A percentile compares a stretch with the other conserved stretches of the same genome.
Evolutionary conservation across 1,284 basidiomycete species (phyloP).

Genomic region (Ustilago lituana): DNA sequence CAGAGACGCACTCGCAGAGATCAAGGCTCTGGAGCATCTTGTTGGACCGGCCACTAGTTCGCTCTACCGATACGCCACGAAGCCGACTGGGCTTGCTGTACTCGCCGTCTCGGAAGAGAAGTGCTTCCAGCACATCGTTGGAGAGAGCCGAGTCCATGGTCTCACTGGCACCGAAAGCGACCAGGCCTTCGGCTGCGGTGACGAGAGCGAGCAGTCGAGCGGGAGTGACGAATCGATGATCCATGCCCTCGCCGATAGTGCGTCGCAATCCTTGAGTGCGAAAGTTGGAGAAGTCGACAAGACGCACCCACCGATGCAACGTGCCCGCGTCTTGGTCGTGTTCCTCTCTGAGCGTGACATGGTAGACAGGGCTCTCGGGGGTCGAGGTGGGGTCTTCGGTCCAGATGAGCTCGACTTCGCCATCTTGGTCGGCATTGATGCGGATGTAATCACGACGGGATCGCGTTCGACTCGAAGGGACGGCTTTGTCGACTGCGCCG

Average conservation of each 20-base stretch:
- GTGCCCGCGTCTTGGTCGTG: conserved; percentile 31
- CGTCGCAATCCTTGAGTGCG: conserved; percentile 92
- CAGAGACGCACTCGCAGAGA: conserved; percentile 91
- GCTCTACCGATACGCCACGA: conserved; percentile 62
- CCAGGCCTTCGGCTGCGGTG: conserved; percentile 58
- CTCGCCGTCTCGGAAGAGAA: conserved; percentile 64
- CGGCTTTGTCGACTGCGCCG: conserved; percentile 6
- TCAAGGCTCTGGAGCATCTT: conserved; percentile 82
- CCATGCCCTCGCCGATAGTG: conserved; percentile 86
- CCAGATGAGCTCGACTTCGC: conserved; percentile 57
- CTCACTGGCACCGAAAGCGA: conserved; percentile 63
- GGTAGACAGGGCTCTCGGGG: conserved; percentile 42
- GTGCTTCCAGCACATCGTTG: conserved; percentile 63
- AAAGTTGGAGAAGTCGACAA: conserved; percentile 82
- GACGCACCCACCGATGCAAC: conserved; percentile 54
- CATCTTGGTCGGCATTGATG: conserved; percentile 45
- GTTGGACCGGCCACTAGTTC: conserved; percentile 43
- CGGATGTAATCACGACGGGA: conserved; percentile 30
- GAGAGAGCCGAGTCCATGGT: conserved; percentile 65
- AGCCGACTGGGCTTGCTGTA: conserved; percentile 52
- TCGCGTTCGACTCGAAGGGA: conserved; percentile 12
- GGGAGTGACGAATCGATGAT: conserved; percentile 90
- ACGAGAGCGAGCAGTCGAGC: conserved; percentile 73
- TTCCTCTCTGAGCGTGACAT: conserved; percentile 49
- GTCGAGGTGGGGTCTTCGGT: conserved; percentile 48